Base-by-base conservation (phyloP, 192 early-diverging fungal genomes). In the Geranomyces variabilis region DNA sequence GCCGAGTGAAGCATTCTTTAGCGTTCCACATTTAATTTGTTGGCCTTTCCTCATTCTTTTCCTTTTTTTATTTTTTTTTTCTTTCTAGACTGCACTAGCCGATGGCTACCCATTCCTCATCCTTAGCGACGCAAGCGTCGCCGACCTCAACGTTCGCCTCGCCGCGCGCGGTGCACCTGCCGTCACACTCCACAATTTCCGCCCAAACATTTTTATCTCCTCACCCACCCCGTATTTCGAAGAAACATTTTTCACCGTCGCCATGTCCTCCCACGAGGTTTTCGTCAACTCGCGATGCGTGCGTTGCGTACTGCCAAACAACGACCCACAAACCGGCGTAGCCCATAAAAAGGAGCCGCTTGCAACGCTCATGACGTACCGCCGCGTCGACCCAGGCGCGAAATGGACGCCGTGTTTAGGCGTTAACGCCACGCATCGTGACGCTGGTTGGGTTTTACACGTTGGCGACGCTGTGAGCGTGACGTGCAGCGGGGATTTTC, bases 81-180 rank as follows among this genome's bases (percentile, higher is more conserved):
- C 5, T 41, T 81, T 31, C 24, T 79, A 94, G 83, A 87, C 91
- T 7, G 91, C 86, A 7, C 92, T 93, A 75, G 84, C 93, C 10
- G 93, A 94, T 67, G 87, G 82, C 30, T 92, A 75, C 70, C 93
- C 93, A 6, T 83, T 94, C 73, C 81, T 93, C 46, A 63, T 91
- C 56, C 68, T 86, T 45, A 81, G 84, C 5, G 64, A 84, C 30
- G 75, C 80, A 33, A 91, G 90, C 12, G 63, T 93, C 24, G 31
- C 45, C 12, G 87, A 91, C 49, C 76, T 93, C 56, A 90, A 93
- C 79, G 55, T 49, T n/a, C 76, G 79, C 1, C 70, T 92, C 57
- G 74, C 79, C 9, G 31, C 26, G 14, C 15, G 28, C n/a, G 59
- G 31, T 34, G 63, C 63, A 19, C 65, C 57, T 22, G 26, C 36